phyloP scores from a whole-genome alignment of 257 asterid species.

The Voacanga thouarsii region DNA sequence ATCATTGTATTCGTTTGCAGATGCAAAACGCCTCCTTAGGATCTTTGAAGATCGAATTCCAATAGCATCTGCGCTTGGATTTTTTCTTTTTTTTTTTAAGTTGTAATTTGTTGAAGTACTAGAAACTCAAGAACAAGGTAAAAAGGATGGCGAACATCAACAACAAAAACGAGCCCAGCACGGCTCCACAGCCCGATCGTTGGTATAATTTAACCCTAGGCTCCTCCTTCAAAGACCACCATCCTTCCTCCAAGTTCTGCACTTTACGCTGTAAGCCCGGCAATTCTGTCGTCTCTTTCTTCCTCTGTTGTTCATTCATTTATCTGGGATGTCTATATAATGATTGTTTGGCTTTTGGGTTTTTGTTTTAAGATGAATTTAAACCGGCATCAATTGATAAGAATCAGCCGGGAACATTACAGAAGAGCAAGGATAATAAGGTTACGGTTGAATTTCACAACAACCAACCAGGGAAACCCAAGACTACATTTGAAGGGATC shows the following conservation, averaged over 20 bases:
- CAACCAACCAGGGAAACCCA: constrained; percentile 82
- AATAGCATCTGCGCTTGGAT: not conserved
- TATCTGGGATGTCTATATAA: not conserved
- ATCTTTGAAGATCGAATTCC: not conserved
- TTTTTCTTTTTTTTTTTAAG: not conserved
- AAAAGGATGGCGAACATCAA: constrained; percentile 56
- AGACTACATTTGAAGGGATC: constrained; percentile 82
- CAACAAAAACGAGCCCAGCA: constrained; percentile 60
- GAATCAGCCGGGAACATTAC: constrained; percentile 76
- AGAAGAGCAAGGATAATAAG: constrained; percentile 85
- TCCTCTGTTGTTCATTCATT: not conserved
- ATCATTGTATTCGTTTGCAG: not conserved
- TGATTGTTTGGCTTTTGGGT: not conserved
- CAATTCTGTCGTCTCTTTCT: constrained; percentile 2
- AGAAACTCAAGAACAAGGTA: not conserved
- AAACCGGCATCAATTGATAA: constrained; percentile 97
- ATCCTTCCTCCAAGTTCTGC: constrained; percentile 94
- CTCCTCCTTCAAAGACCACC: constrained; percentile 77
- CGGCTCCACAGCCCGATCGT: constrained; percentile 81
- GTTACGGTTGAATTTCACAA: constrained; percentile 86
- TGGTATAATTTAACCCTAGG: constrained; percentile 90
- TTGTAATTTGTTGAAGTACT: not conserved
- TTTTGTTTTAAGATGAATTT: constrained; percentile 64
- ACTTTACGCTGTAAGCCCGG: constrained; percentile 72
- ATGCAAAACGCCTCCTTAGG: not conserved